Evolutionary conservation across 2,329 filamentous ascomycete genomes (phyloP), one percentile per base, ranked within the genome.

Genomic region (Botrytis squamosa): DNA sequence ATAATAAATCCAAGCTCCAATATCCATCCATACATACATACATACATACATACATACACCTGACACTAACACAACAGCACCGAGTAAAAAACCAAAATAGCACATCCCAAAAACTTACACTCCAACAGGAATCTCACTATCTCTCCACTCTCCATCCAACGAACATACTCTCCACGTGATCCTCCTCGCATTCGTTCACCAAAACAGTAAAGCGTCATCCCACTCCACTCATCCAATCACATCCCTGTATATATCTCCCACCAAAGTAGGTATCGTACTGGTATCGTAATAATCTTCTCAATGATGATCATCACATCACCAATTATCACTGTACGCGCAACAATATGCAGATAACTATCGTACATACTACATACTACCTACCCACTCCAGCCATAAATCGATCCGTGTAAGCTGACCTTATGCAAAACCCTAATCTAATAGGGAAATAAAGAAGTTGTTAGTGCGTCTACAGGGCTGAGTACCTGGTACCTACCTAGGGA

Each of bases 61-160:
- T 6, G 10, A n/a, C n/a, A n/a, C 49, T 0, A 12, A n/a, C 0
- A n/a, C 22, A 12, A 46, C 0, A 12, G 2, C 0, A 14, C 1
- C 0, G 5, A n/a, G 0, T 25, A 1, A n/a, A 7, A 52, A 25
- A 52, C 10, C 0, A 49, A 3, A 49, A 49, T 25, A 25, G 4
- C 2, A 49, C 9, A 25, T 12, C 12, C 10, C 25, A 4, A 5
- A 52, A 10, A 52, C n/a, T 12, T 2, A 52, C 1, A 12, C 22
- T 52, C 49, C 49, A n/a, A 46, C 18, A 22, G 44, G 6, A 46
- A 7, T 20, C 6, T 20, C 16, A 2, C 7, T 7, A 18, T 0
- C 4, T 7, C 18, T 25, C 22, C 12, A 52, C 49, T 2, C 7
- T 12, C 49, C 49, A 52, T 12, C 49, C 49, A 52, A n/a, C 22